These are phyloP conservation scores for Symbiodinium pilosum DNA, from an alignment of 73 alveolate genomes.

Conservation along the genomic window DNA sequence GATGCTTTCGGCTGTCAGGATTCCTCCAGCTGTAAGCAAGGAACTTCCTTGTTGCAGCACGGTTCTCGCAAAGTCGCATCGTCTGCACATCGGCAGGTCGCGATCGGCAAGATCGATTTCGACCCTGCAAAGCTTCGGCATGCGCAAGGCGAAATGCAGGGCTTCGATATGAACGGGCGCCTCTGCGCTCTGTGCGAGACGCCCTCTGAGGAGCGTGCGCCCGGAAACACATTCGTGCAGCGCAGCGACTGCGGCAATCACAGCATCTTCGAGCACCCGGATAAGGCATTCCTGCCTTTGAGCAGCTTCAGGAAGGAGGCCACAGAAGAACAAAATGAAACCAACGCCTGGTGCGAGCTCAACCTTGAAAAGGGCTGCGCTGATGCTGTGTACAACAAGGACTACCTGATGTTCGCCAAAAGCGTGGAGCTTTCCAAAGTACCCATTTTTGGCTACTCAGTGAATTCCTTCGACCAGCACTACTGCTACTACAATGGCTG, in stretches of 20 bases:
- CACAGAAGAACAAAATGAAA: background rate
- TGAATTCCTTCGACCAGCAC: background rate
- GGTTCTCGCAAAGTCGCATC: no score
- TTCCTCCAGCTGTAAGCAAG: no score
- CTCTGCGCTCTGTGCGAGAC: background rate
- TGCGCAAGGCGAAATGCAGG: no score
- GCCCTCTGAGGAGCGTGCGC: background rate
- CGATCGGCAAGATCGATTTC: no score
- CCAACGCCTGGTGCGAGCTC: slow-evolving; percentile 1
- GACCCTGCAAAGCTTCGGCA: no score
- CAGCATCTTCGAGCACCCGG: background rate
- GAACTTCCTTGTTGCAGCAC: no score
- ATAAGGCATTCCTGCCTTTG: background rate
- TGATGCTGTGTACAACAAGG: slow-evolving; percentile 1
- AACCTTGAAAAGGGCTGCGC: background rate
- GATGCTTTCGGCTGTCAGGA: no score
- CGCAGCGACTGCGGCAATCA: background rate
- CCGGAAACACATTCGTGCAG: background rate
- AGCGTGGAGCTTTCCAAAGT: background rate
- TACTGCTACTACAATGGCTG: background rate
- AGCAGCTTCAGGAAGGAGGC: background rate
- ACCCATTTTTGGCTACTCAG: background rate
- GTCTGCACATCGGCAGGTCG: no score
- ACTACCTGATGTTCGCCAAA: background rate
- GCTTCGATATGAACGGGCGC: background rate